Conservation (phyloP, 352 stramenopile genomes). For the Phytophthora melonis region DNA sequence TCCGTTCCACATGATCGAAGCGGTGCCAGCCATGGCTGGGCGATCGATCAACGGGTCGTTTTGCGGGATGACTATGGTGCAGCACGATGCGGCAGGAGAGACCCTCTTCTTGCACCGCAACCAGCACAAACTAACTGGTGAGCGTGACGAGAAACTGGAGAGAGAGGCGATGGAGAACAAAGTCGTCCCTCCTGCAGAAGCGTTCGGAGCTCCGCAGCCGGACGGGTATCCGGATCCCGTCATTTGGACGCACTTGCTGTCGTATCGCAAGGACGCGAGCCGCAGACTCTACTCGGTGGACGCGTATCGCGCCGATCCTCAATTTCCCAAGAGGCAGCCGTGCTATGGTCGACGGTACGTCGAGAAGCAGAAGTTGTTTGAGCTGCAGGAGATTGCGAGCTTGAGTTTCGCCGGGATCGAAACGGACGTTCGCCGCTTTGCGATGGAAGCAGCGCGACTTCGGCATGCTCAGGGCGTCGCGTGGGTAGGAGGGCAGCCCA, state of each 20-base stretch:
- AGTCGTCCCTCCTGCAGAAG: slow-evolving; percentile 20
- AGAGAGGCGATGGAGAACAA: slow-evolving; percentile 18
- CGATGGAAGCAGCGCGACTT: slow-evolving; percentile 27
- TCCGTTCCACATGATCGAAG: slow-evolving; percentile 55
- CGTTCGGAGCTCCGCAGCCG: slow-evolving; percentile 20
- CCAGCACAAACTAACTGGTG: slow-evolving; percentile 46
- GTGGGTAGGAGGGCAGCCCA: slow-evolving; percentile 4
- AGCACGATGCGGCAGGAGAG: slow-evolving; percentile 43
- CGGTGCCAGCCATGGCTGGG: slow-evolving; percentile 46
- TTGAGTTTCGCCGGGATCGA: slow-evolving; percentile 27
- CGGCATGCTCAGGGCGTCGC: slow-evolving; percentile 20
- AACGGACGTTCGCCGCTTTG: slow-evolving; percentile 30
- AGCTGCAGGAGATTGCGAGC: slow-evolving; percentile 28
- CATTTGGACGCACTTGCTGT: slow-evolving; percentile 74
- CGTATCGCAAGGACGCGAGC: slow-evolving; percentile 52
- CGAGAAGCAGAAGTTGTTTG: slow-evolving; percentile 21
- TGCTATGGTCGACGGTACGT: slow-evolving; percentile 56
- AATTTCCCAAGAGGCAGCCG: slow-evolving; percentile 57
- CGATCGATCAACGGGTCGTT: slow-evolving; percentile 46
- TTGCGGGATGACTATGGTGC: slow-evolving; percentile 63
- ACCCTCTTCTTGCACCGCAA: slow-evolving; percentile 65
- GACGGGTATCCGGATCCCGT: slow-evolving; percentile 49
- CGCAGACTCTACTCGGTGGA: slow-evolving; percentile 57
- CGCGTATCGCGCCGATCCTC: slow-evolving; percentile 48
- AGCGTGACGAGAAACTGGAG: slow-evolving; percentile 24